Evolutionary conservation across 345 rosid genomes (phyloP).

Genomic region (Eutrema yunnanense): DNA sequence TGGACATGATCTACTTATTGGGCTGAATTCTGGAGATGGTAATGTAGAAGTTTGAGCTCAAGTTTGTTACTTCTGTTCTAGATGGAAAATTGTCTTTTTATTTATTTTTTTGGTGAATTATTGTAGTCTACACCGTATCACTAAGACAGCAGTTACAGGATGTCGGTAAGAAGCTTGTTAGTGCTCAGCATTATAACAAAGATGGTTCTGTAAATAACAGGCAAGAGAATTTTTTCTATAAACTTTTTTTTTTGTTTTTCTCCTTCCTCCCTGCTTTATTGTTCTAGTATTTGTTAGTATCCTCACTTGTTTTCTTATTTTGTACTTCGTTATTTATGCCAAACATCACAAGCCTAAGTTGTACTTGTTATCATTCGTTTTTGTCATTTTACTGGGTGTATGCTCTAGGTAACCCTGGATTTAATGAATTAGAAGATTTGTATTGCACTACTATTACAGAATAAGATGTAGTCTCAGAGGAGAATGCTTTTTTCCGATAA

Average conservation of each 20-base stretch:
- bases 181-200: slow-evolving; percentile 89
- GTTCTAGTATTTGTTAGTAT: neutral
- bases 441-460: neutral
- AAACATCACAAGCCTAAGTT: neutral
- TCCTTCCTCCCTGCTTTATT: neutral
- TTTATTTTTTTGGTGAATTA: slow-evolving; percentile 30
- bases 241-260: neutral
- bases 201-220: slow-evolving; percentile 85
- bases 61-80: neutral
- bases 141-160: slow-evolving; percentile 97
- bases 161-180: slow-evolving; percentile 86
- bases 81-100: slow-evolving; percentile 1
- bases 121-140: slow-evolving; percentile 93
- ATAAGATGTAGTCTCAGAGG: neutral
- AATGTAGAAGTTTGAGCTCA: slow-evolving; percentile 21
- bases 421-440: neutral
- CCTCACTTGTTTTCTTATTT: neutral
- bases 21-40: slow-evolving; percentile 96
- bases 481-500: no score
- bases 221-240: slow-evolving; percentile 33
- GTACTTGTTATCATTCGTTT: neutral
- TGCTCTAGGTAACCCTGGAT: neutral
- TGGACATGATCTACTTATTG: slow-evolving; percentile 95
- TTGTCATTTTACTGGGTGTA: neutral
- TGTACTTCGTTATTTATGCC: neutral